Percentiles rank a stretch among this genome's conserved stretches.
Conservation (phyloP, 768 basidiomycete genomes). For the Collybia sp. region DNA sequence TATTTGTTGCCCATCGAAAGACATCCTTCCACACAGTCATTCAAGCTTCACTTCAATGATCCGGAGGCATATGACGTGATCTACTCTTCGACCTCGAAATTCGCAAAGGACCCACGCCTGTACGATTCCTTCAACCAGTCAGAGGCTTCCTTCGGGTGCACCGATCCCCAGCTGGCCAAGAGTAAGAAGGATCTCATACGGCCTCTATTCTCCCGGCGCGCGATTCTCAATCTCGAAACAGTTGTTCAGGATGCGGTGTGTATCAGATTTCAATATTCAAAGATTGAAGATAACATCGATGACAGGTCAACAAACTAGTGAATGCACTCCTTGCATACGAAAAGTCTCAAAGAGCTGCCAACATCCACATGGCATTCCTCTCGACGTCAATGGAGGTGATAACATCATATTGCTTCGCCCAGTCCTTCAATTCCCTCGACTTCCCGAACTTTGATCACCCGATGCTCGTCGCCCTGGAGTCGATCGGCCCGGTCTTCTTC, state of each 20-base stretch:
- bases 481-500: conserved; percentile 30
- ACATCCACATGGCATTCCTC: too few species aligned
- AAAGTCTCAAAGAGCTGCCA: too few species aligned
- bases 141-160: conserved; percentile 32
- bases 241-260: conserved; percentile 35
- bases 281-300: conserved; percentile 26
- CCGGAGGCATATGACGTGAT: conserved; percentile 35
- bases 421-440: too few species aligned
- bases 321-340: too few species aligned
- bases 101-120: conserved; percentile 28
- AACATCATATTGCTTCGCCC: too few species aligned
- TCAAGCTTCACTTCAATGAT: conserved; percentile 37
- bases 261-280: conserved; percentile 29
- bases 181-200: conserved; percentile 29
- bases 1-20: not conserved
- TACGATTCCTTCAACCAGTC: conserved; percentile 32
- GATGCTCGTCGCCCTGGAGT: conserved; percentile 27
- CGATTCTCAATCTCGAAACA: too few species aligned
- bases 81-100: conserved; percentile 30
- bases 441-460: conserved; percentile 31
- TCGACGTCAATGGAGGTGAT: too few species aligned
- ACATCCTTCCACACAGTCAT: not conserved
- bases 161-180: conserved; percentile 28
- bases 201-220: too few species aligned
- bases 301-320: too few species aligned